Conservation (phyloP, 139 green algal genomes). For the Chlamydomonas sphaeroides region DNA sequence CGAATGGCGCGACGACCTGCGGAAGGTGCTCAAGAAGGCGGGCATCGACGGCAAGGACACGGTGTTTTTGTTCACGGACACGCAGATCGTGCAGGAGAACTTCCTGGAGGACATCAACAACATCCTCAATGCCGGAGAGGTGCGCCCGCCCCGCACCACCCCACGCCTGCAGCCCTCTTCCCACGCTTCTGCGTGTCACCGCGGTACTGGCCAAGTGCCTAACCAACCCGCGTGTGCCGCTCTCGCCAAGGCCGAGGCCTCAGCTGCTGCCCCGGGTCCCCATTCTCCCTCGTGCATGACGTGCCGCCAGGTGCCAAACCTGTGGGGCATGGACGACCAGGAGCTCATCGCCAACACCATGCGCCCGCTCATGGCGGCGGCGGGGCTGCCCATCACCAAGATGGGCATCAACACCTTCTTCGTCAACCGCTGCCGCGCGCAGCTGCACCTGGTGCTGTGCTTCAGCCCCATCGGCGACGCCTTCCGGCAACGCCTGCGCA, state of each 20-base stretch:
- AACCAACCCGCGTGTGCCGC: no score
- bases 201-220: background rate
- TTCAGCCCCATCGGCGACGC: slow-evolving; percentile 84
- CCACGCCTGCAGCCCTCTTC: slow-evolving; percentile 53
- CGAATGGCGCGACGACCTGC: slow-evolving; percentile 78
- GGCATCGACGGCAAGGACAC: slow-evolving; percentile 78
- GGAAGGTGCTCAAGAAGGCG: slow-evolving; percentile 74
- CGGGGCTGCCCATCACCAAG: slow-evolving; percentile 72
- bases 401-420: slow-evolving; percentile 71
- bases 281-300: no score
- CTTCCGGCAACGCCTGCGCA: slow-evolving; percentile 86
- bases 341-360: slow-evolving; percentile 75
- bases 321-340: slow-evolving; percentile 75
- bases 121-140: slow-evolving; percentile 81
- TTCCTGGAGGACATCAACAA: slow-evolving; percentile 92
- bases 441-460: slow-evolving; percentile 85
- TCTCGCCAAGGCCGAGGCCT: no score
- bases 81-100: slow-evolving; percentile 83
- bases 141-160: background rate
- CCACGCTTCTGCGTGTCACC: background rate
- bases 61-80: slow-evolving; percentile 87
- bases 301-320: slow-evolving; percentile 77
- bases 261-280: no score
- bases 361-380: slow-evolving; percentile 66
- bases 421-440: slow-evolving; percentile 60